A percentile compares a stretch with the other conserved stretches of the same genome.
phyloP scores from a whole-genome alignment of 768 basidiomycete species.

The Lentinula guzmanii region DNA sequence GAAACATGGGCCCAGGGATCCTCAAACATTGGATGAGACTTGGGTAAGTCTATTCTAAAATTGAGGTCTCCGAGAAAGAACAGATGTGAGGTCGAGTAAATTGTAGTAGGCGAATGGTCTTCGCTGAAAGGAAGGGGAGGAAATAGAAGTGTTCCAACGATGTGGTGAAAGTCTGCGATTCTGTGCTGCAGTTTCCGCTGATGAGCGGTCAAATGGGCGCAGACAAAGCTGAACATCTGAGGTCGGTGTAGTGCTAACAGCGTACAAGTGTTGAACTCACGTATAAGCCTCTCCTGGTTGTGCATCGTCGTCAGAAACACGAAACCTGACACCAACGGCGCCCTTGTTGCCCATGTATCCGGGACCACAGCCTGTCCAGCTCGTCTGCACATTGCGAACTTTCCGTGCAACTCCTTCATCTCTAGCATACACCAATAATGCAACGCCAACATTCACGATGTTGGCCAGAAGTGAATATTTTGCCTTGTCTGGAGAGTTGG shows the following conservation, averaged over 20 bases:
- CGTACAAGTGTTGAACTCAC: slow-evolving; percentile 38
- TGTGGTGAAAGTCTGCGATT: slow-evolving; percentile 74
- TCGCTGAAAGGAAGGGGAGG: slow-evolving; percentile 38
- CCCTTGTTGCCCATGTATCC: slow-evolving; percentile 90
- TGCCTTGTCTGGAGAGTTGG: slow-evolving; percentile 65
- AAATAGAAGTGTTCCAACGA: slow-evolving; percentile 79
- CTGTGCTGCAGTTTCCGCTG: slow-evolving; percentile 57
- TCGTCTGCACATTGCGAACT: slow-evolving; percentile 61
- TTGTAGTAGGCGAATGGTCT: slow-evolving; percentile 40
- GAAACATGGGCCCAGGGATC: slow-evolving; percentile 27
- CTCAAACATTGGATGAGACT: slow-evolving; percentile 40
- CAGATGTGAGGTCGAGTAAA: slow-evolving; percentile 84
- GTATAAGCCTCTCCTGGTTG: slow-evolving; percentile 73
- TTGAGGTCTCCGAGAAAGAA: slow-evolving; percentile 95
- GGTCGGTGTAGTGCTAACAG: not conserved
- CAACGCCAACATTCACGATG: slow-evolving; percentile 82
- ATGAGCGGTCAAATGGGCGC: slow-evolving; percentile 87
- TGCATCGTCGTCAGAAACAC: slow-evolving; percentile 34
- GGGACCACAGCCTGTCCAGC: slow-evolving; percentile 70
- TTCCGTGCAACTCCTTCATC: slow-evolving; percentile 60
- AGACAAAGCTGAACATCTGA: slow-evolving; percentile 63
- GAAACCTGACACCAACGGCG: slow-evolving; percentile 84
- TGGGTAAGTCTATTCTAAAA: slow-evolving; percentile 71
- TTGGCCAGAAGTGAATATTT: slow-evolving; percentile 74
- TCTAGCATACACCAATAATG: slow-evolving; percentile 79